phyloP scores from a whole-genome alignment of 2,329 filamentous ascomycete species.

The Fusarium floridanum region DNA sequence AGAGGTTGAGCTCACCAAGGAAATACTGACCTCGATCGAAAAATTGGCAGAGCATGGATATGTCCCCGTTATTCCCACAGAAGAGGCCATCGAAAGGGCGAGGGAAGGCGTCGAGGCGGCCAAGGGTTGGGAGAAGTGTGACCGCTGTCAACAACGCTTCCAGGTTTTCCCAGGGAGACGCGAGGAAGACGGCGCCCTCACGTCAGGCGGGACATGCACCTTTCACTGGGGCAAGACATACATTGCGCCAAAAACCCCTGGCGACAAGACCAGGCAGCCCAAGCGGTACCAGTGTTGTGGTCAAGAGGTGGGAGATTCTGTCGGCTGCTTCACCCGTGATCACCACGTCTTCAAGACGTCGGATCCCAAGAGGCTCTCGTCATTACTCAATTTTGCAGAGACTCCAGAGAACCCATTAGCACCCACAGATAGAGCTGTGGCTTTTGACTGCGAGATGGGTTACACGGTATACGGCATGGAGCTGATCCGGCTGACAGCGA shows the following conservation, averaged over 20 bases:
- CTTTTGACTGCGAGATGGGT: slow-evolving; percentile 98
- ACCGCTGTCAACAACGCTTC: slow-evolving; percentile 87
- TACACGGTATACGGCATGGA: slow-evolving; percentile 92
- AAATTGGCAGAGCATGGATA: slow-evolving; percentile 80
- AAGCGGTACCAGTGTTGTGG: slow-evolving; percentile 84
- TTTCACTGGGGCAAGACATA: slow-evolving; percentile 84
- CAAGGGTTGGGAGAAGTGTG: slow-evolving; percentile 87
- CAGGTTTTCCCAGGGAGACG: slow-evolving; percentile 91
- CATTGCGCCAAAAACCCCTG: slow-evolving; percentile 67
- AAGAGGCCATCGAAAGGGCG: slow-evolving; percentile 75
- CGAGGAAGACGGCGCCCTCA: slow-evolving; percentile 79
- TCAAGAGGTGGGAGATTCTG: slow-evolving; percentile 76
- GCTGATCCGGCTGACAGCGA: slow-evolving; percentile 88
- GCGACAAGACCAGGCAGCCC: slow-evolving; percentile 68
- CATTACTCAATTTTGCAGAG: slow-evolving; percentile 81
- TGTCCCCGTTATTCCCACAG: slow-evolving; percentile 75
- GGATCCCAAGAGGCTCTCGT: slow-evolving; percentile 80
- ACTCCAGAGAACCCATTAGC: slow-evolving; percentile 76
- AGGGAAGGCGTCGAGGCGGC: slow-evolving; percentile 74
- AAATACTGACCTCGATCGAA: slow-evolving; percentile 73
- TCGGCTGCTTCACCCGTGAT: slow-evolving; percentile 78
- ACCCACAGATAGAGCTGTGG: slow-evolving; percentile 72
- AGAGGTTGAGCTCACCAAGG: slow-evolving; percentile 74
- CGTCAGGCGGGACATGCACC: slow-evolving; percentile 81
- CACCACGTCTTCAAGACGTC: slow-evolving; percentile 91